Base-by-base conservation (phyloP, 768 basidiomycete genomes). In the Pluteus cervinus region DNA sequence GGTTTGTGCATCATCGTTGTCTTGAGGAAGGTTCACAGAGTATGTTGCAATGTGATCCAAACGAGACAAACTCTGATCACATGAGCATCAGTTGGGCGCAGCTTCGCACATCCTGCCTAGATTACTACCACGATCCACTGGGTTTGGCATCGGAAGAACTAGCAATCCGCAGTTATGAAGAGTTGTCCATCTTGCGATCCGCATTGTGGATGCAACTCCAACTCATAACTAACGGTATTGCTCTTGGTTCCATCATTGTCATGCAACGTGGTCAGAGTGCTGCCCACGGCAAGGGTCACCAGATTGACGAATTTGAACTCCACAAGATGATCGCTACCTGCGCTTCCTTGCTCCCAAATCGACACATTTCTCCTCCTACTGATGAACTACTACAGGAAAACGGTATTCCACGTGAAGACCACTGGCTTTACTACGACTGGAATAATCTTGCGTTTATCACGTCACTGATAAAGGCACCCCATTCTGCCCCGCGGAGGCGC, bases 121-220 rank as follows among this genome's bases (percentile, higher is more conserved):
- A 68, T 11, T 58, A 71, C 41, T 82, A 79, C 54, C 49, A 54
- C 1, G 67, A 72, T 36, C 55, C 73, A 16, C 45, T 72, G 9
- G 48, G 63, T 14, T 50, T 69, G 16, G 62, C 64, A 3, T 55
- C 63, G 29, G 61, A 73, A 7, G 71, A 77, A 17, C 55, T 86
- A 9, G 48, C 49, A 4, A 50, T 53, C n/a, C 57, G 55, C 34
- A 69, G 71, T 17, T 79, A 76, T 46, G 88, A 92, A 63, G 86
- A 89, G 47, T 52, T 85, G 5, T 73, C 81, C 1, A 65, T 84
- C 6, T 64, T 75, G 34, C 67, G 69, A 43, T 68, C 74, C 14
- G 60, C 66, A n/a, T 59, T 88, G 5, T 81, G 77, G 69, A 73
- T 64, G 2, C 86, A 90, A 49, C 52, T 79, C 15, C 77, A 84